A percentile compares a stretch with the other conserved stretches of the same genome.
Evolutionary conservation across 2,329 filamentous ascomycete genomes (phyloP).

Genomic region (Drechslerella dactyloides): DNA sequence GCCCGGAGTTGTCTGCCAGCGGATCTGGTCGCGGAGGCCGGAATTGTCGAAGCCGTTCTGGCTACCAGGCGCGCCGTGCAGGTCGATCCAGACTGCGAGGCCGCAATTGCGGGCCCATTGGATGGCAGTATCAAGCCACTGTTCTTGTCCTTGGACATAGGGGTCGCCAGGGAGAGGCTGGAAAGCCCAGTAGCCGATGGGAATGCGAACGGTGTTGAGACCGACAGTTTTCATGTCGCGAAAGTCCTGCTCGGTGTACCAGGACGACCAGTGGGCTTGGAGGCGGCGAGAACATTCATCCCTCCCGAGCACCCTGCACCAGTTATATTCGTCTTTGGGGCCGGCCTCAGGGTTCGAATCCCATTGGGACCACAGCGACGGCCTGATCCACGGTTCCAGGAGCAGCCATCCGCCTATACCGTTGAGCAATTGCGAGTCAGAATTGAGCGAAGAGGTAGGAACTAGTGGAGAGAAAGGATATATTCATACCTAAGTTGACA

Average conservation of each 20-base stretch:
- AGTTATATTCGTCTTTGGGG: constrained; percentile 67
- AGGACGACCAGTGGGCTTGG: constrained; percentile 66
- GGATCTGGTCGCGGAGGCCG: constrained; percentile 61
- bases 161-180: constrained; percentile 64
- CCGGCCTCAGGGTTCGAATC: constrained; percentile 56
- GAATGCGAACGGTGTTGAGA: constrained; percentile 70
- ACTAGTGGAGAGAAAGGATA: not conserved
- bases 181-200: constrained; percentile 71
- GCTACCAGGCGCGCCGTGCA: constrained; percentile 64
- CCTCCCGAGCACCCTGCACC: constrained; percentile 62
- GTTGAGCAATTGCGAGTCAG: constrained; percentile 2
- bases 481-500: constrained; percentile 54
- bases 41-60: constrained; percentile 67
- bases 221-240: constrained; percentile 64
- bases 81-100: constrained; percentile 71
- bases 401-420: constrained; percentile 58
- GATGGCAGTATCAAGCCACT: constrained; percentile 66
- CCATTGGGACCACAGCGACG: constrained; percentile 63
- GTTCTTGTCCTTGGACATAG: constrained; percentile 68
- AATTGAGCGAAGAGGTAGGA: not conserved
- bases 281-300: constrained; percentile 62
- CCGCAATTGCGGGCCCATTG: constrained; percentile 66
- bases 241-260: constrained; percentile 66
- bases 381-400: constrained; percentile 63
- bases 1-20: constrained; percentile 60